Base-by-base conservation (phyloP, 129 eudicot species). In the Centaurea solstitialis region DNA sequence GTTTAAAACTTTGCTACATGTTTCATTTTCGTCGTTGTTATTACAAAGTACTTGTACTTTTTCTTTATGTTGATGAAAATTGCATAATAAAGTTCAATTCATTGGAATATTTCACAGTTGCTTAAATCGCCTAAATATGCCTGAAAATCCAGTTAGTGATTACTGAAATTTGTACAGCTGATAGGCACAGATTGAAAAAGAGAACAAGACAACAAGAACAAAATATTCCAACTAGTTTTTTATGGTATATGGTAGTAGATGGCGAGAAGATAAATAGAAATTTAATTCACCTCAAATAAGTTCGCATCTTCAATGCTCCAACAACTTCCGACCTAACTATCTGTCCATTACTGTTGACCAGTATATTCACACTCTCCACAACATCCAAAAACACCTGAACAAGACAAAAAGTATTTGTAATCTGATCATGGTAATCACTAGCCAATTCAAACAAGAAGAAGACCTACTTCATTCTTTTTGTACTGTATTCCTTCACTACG, bases 281-380 rank as follows among this genome's bases (percentile, higher is more conserved):
- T 9, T 61, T 18, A 38, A 62, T 8, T 59, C 23, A 91, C 98
- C 98, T 94, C 89, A 94, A 86, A 76, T 92, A 92, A 57, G 98
- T 89, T 35, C 97, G 83, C 97, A 94, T 94, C 90, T 94, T 94
- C 69, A 94, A 83, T 79, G 98, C 98, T 33, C 97, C 98, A 74
- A 92, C 90, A 73, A 94, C 96, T 38, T 94, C 98, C 68, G 97
- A 94, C 80, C 97, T 82, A 35, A 92, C 82, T 72, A 94, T 90
- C 81, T 94, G 98, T 20, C 98, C 98, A 23, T 94, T 92, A 85
- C 93, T 92, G 85, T 92, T 94, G 70, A 94, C 98, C 68, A 94
- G 96, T 79, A 94, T 90, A 86, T 92, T 94, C 78, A 94, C 98
- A 87, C 93, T 92, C 85, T 94, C 98, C 75, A 94, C 97, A 75